Evolutionary conservation across 192 early-diverging fungal species (phyloP).

Genomic region (Backusella circina): DNA sequence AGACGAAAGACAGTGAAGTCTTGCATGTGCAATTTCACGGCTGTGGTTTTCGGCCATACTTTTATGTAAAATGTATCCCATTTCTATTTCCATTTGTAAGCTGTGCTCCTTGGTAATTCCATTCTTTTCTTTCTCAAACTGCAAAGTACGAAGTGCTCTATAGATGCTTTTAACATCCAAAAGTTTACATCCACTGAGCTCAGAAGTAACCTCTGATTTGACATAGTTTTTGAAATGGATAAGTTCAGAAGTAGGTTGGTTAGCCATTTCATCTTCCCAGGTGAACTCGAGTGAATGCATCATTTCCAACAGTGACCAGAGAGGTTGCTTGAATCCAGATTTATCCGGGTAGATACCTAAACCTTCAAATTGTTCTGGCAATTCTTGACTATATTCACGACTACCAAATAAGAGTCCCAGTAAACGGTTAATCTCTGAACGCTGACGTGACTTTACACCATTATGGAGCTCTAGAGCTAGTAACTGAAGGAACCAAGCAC

Average conservation of each 20-base stretch:
- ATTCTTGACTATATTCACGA: neutral
- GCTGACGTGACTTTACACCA: slow-evolving; percentile 31
- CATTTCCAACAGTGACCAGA: slow-evolving; percentile 73
- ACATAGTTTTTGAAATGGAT: slow-evolving; percentile 33
- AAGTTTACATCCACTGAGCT: slow-evolving; percentile 47
- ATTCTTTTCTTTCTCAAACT: neutral
- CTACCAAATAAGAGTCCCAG: slow-evolving; percentile 30
- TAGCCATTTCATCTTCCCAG: slow-evolving; percentile 38
- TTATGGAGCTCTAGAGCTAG: slow-evolving; percentile 85
- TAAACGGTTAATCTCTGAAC: slow-evolving; percentile 30
- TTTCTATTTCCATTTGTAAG: slow-evolving; percentile 41
- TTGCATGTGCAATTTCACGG: slow-evolving; percentile 65
- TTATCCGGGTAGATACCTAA: neutral
- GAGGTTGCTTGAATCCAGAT: slow-evolving; percentile 54
- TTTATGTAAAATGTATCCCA: slow-evolving; percentile 57
- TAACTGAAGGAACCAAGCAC: slow-evolving; percentile 86
- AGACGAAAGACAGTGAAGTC: slow-evolving; percentile 63
- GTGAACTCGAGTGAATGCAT: slow-evolving; percentile 66
- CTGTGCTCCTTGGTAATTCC: neutral
- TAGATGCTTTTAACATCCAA: slow-evolving; percentile 55
- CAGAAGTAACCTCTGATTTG: slow-evolving; percentile 17
- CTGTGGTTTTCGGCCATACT: slow-evolving; percentile 72
- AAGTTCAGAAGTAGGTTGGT: slow-evolving; percentile 24
- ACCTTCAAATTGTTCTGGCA: neutral
- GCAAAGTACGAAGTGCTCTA: neutral